A percentile compares a stretch with the other conserved stretches of the same genome.
These are phyloP conservation scores for Adansonia gregorii DNA, from an alignment of 441 rosid species.

Conservation along the genomic window DNA sequence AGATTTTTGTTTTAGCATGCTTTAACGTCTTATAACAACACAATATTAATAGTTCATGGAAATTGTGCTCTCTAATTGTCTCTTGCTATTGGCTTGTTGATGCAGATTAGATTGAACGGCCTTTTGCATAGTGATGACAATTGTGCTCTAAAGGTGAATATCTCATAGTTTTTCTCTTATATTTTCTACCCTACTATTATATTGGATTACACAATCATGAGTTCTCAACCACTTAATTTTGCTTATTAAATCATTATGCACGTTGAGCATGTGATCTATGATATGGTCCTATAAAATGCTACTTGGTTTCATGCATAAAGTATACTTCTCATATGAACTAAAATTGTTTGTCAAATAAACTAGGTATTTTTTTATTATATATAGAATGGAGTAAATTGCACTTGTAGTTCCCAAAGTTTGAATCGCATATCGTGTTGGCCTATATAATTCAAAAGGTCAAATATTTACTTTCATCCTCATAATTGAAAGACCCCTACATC, in stretches of 20 bases:
- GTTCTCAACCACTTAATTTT: background rate
- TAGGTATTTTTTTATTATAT: background rate
- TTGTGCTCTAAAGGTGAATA: slow-evolving; percentile 78
- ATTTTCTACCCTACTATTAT: background rate
- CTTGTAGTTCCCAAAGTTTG: background rate
- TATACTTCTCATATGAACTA: background rate
- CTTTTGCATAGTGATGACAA: slow-evolving; percentile 84
- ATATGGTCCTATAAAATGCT: background rate
- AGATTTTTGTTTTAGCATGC: background rate
- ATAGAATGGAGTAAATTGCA: background rate
- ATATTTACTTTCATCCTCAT: background rate
- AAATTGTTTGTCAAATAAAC: background rate
- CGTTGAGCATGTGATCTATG: background rate
- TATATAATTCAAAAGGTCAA: background rate
- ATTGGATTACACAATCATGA: background rate
- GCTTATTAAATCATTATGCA: background rate
- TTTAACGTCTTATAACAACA: background rate
- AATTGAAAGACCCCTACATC: background rate
- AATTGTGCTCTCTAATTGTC: slow-evolving; percentile 20
- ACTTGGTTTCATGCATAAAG: background rate
- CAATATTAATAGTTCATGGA: background rate
- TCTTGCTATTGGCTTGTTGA: slow-evolving; percentile 28
- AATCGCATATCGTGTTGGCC: background rate
- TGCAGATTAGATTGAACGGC: slow-evolving; percentile 92
- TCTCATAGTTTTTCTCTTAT: slow-evolving; percentile 8